Evolutionary conservation across 345 rosid species (phyloP).

Genomic region (Garcia nutans): DNA sequence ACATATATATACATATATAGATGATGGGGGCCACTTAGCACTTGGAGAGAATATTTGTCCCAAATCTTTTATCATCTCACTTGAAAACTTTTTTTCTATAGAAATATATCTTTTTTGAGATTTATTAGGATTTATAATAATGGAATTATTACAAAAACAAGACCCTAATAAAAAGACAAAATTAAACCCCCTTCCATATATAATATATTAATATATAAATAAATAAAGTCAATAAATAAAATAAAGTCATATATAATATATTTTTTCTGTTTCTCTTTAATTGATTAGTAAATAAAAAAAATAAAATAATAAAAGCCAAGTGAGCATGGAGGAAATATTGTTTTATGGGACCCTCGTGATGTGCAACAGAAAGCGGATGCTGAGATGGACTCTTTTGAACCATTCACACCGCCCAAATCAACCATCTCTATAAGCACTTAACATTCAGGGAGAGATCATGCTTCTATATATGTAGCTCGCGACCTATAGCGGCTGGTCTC

Average conservation of each 20-base stretch:
- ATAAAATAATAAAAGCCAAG: neutral
- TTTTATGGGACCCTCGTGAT: slow-evolving; percentile 30
- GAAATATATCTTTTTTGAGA: slow-evolving; percentile 12
- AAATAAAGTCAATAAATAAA: too few species aligned
- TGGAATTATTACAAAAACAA: slow-evolving; percentile 14
- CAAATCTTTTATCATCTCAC: slow-evolving; percentile 23
- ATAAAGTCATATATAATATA: too few species aligned
- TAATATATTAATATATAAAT: too few species aligned
- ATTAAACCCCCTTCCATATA: slow-evolving; percentile 3
- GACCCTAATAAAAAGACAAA: slow-evolving; percentile 32
- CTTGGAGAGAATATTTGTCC: slow-evolving; percentile 37
- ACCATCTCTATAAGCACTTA: too few species aligned
- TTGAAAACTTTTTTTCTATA: neutral
- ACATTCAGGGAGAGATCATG: too few species aligned
- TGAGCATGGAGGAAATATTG: neutral
- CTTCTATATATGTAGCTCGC: too few species aligned
- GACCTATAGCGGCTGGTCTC: too few species aligned
- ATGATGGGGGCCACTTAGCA: slow-evolving; percentile 38
- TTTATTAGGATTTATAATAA: slow-evolving; percentile 7
- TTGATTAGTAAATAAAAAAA: too few species aligned
- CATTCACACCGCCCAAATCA: neutral
- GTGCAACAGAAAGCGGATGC: slow-evolving; percentile 27
- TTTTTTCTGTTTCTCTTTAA: too few species aligned
- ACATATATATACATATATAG: neutral
- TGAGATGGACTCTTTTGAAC: slow-evolving; percentile 11